A percentile compares a stretch with the other conserved stretches of the same genome.
These are phyloP conservation scores for Psidium friedrichsthalianum DNA, from an alignment of 345 rosid species.

Conservation along the genomic window DNA sequence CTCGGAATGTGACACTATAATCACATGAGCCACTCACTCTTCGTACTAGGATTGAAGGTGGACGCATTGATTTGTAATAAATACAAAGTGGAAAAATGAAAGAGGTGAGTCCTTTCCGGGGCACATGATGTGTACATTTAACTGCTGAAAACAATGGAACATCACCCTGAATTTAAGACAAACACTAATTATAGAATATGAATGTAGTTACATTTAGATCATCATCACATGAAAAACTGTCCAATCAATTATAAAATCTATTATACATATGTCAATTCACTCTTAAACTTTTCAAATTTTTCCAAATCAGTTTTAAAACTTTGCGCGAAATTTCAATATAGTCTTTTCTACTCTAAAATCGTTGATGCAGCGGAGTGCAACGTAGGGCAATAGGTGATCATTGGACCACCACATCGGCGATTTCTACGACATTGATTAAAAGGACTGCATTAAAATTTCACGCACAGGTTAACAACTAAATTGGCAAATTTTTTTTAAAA, in stretches of 20 bases:
- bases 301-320: too few species aligned
- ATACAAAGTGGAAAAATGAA: neutral
- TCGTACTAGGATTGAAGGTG: neutral
- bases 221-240: neutral
- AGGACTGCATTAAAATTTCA: neutral
- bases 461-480: neutral
- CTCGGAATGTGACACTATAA: neutral
- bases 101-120: neutral
- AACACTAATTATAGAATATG: neutral
- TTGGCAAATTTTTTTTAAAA: neutral
- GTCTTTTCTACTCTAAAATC: neutral
- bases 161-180: neutral
- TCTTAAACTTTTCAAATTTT: neutral
- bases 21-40: neutral
- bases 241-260: neutral
- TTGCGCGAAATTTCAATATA: too few species aligned
- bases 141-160: neutral
- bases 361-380: neutral
- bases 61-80: neutral
- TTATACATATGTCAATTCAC: neutral
- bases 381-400: fast-evolving
- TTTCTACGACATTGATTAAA: neutral
- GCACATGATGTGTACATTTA: neutral
- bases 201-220: neutral
- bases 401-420: neutral